Conservation (phyloP, 257 asterid genomes). For the Plantago major region DNA sequence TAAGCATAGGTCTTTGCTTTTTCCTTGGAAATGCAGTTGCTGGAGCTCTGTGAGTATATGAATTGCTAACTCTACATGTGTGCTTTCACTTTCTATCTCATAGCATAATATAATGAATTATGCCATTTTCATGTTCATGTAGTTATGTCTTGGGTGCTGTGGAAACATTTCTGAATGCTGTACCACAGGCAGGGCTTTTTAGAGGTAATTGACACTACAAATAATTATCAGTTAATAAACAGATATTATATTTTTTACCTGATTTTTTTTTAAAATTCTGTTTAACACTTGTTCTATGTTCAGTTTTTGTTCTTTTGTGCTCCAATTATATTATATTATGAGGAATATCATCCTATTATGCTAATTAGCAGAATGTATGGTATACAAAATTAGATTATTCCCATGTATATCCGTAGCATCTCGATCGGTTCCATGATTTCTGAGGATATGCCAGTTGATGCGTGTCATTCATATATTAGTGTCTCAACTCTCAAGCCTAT, state of each 20-base stretch:
- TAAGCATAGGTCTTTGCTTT: slow-evolving; percentile 97
- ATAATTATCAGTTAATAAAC: slow-evolving; percentile 10
- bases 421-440: too few relatives aligned
- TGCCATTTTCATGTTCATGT: slow-evolving; percentile 22
- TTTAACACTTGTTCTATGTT: too few relatives aligned
- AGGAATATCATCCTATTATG: too few relatives aligned
- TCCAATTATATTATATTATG: too few relatives aligned
- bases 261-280: neutral
- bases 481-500: too few relatives aligned
- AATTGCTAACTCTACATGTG: slow-evolving; percentile 12
- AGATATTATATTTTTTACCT: slow-evolving; percentile 8
- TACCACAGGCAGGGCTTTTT: slow-evolving; percentile 93
- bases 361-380: too few relatives aligned
- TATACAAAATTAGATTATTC: too few relatives aligned
- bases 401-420: too few relatives aligned
- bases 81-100: slow-evolving; percentile 10
- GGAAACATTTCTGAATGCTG: slow-evolving; percentile 91
- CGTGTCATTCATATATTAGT: too few relatives aligned
- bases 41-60: slow-evolving; percentile 89
- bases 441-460: too few relatives aligned
- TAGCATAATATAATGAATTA: slow-evolving; percentile 5
- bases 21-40: slow-evolving; percentile 99
- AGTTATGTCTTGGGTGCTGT: slow-evolving; percentile 99
- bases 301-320: too few relatives aligned
- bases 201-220: slow-evolving; percentile 49